phyloP scores from a whole-genome alignment of 2,329 filamentous ascomycete genomes.

The Colletotrichum graminicola region DNA sequence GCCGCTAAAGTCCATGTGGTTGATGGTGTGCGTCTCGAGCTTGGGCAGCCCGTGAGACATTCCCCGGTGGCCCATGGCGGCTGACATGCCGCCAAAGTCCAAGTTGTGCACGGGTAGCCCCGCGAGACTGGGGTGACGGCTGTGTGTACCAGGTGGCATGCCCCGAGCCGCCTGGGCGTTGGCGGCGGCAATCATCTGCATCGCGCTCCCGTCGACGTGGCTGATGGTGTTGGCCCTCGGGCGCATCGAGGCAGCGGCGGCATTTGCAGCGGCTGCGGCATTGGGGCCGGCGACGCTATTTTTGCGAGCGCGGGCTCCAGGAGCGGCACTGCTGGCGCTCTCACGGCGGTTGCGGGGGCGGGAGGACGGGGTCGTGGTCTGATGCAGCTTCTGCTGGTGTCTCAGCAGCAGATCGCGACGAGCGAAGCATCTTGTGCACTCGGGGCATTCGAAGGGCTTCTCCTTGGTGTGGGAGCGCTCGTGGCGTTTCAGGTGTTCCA shows the following conservation, averaged over 20 bases:
- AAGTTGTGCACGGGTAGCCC: slow-evolving; percentile 71
- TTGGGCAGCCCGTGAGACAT: slow-evolving; percentile 79
- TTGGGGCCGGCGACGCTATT: slow-evolving; percentile 81
- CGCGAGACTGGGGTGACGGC: slow-evolving; percentile 80
- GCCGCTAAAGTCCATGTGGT: slow-evolving; percentile 73
- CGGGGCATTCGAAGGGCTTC: slow-evolving; percentile 97
- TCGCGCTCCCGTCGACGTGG: slow-evolving; percentile 83
- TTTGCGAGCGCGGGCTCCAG: slow-evolving; percentile 83
- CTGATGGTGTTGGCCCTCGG: slow-evolving; percentile 97
- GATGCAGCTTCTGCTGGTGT: slow-evolving; percentile 98
- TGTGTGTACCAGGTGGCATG: slow-evolving; percentile 60
- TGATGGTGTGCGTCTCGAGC: slow-evolving; percentile 81
- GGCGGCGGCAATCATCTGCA: slow-evolving; percentile 77
- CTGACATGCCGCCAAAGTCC: slow-evolving; percentile 80
- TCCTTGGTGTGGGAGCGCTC: slow-evolving; percentile 99
- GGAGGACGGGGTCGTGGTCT: slow-evolving; percentile 88
- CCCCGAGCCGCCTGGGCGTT: slow-evolving; percentile 65
- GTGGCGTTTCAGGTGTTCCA: slow-evolving; percentile 97
- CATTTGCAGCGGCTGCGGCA: slow-evolving; percentile 56
- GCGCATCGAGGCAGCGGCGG: slow-evolving; percentile 73
- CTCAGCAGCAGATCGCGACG: slow-evolving; percentile 90
- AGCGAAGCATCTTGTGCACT: slow-evolving; percentile 95
- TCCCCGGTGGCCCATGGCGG: slow-evolving; percentile 74
- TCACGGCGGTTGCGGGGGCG: slow-evolving; percentile 90
- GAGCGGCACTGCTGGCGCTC: slow-evolving; percentile 79